Evolutionary conservation across 1,284 basidiomycete species (phyloP).

Genomic region (Ceratorhiza oryzae-sativae): DNA sequence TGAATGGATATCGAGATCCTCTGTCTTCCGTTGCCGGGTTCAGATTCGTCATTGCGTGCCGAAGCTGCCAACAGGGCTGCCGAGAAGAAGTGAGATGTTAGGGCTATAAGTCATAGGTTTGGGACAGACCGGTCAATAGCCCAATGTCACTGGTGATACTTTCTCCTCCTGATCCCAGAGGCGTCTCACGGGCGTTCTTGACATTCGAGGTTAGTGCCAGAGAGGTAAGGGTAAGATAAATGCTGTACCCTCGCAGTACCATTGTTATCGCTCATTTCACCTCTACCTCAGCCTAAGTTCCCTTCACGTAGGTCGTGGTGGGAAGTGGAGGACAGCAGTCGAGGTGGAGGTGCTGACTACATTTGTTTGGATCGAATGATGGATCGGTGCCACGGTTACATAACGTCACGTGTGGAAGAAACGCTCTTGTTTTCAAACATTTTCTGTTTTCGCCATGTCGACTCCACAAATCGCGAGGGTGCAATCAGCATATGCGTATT

Average conservation of each 20-base stretch:
- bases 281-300: not conserved
- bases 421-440: not conserved
- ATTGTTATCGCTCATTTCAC: constrained; percentile 8
- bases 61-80: constrained; percentile 24
- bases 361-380: not conserved
- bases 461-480: constrained; percentile 26
- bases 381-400: not conserved
- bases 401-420: not conserved
- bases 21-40: not conserved
- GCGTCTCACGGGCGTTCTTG: not conserved
- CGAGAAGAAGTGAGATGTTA: not conserved
- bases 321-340: not conserved
- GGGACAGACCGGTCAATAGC: constrained; percentile 1
- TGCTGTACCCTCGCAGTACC: constrained; percentile 16
- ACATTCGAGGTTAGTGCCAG: not conserved
- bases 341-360: constrained; percentile 29
- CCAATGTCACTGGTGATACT: constrained; percentile 10
- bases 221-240: not conserved
- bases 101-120: no score
- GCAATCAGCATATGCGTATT: constrained; percentile 5
- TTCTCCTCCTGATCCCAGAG: not conserved
- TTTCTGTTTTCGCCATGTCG: constrained; percentile 3
- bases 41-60: not conserved
- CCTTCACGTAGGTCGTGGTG: not conserved
- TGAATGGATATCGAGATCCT: constrained; percentile 7